Conservation (phyloP, 1,284 basidiomycete species). For the Pseudozyma thailandica region DNA sequence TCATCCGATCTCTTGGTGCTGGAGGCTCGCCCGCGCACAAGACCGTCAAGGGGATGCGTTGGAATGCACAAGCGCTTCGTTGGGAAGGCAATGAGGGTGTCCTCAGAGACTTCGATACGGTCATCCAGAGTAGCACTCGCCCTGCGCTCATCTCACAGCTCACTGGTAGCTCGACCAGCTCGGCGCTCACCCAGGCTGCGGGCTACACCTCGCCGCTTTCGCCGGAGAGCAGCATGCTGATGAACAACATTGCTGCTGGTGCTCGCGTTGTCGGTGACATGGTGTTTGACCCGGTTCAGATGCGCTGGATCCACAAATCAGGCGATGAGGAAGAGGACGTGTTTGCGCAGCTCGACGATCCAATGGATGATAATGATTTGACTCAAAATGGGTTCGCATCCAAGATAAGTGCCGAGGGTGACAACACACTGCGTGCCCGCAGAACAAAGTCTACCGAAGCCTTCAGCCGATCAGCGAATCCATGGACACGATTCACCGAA, state of each 20-base stretch:
- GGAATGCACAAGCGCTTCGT: conserved; percentile 85
- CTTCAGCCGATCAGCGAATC: conserved; percentile 16
- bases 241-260: conserved; percentile 37
- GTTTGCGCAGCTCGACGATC: conserved; percentile 49
- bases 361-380: conserved; percentile 15
- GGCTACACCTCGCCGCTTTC: conserved; percentile 32
- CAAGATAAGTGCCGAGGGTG: conserved; percentile 12
- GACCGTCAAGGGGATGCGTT: conserved; percentile 81
- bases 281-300: conserved; percentile 90
- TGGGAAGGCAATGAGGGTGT: conserved; percentile 97
- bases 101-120: conserved; percentile 87
- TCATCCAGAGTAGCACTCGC: conserved; percentile 82
- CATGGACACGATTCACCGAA: conserved; percentile 23
- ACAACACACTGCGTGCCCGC: conserved; percentile 43
- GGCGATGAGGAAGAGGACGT: conserved; percentile 77
- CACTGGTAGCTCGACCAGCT: conserved; percentile 44
- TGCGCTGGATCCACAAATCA: conserved; percentile 88
- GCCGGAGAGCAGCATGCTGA: conserved; percentile 34
- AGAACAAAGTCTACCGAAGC: conserved; percentile 30
- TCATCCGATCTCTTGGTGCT: conserved; percentile 54
- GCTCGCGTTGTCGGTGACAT: conserved; percentile 92
- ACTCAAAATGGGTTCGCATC: background rate
- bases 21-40: conserved; percentile 33
- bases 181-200: conserved; percentile 24
- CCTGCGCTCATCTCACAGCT: conserved; percentile 81